Base-by-base conservation (phyloP, 495 filamentous ascomycete genomes). In the Lepraria neglecta region DNA sequence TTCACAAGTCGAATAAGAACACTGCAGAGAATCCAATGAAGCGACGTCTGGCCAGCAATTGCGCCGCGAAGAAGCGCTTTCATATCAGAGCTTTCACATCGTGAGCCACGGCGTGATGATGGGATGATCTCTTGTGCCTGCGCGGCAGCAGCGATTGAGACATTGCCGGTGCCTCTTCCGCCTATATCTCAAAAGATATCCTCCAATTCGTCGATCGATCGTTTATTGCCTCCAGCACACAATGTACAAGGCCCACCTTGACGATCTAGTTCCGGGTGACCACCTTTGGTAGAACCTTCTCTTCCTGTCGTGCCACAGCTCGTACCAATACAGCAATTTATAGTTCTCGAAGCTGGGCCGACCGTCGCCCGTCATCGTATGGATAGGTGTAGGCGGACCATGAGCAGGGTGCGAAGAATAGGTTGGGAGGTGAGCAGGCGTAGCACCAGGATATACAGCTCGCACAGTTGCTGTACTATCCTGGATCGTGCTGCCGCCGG, bases 391-490 rank as follows among this genome's bases (percentile, higher is more conserved):
- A 60, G 33, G 58, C 58, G n/a, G 42, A 33, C 28, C 58, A 44
- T 10, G 58, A 3, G 28, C 58, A 60, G 17, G 58, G 58, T 38
- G 31, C 28, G 45, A 60, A 60, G 14, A 60, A 60, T 6, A 43
- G 58, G 12, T 60, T 43, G 7, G 47, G 33, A 3, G 44, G 43
- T 3, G 28, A 50, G 24, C 59, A 61, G 21, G 59, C 59, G 31
- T 55, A 55, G 38, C 59, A 61, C 59, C 59, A 61, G 19, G 59
- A 48, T 33, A 28, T 44, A 19, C 50, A 44, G 19, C 24, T 40
- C 17, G 59, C 48, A 17, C 47, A 42, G 15, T 43, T 44, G 6
- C 19, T 54, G 38, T 56, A 61, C 0, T 3, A 17, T 10, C 59
- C 59, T 10, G 59, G 59, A 56, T 61, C 59, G 17, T 54, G 11